Conservation (phyloP, 2,329 filamentous ascomycete species). For the Byssochlamys sp. region DNA sequence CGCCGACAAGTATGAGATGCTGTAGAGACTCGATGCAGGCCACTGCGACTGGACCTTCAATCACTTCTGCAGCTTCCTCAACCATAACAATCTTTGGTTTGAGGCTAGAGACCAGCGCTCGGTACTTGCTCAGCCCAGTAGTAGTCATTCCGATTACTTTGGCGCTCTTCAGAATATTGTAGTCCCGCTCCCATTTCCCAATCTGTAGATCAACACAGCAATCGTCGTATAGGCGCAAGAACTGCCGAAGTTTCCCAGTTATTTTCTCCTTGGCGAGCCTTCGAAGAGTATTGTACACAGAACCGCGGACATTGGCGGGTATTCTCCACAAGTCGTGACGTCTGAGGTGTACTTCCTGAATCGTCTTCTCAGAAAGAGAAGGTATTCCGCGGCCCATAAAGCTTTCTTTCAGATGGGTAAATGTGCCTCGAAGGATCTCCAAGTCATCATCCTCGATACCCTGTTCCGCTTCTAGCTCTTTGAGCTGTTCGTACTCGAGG, state of each 20-base stretch:
- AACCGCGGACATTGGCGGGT: constrained; percentile 45
- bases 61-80: constrained; percentile 70
- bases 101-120: constrained; percentile 57
- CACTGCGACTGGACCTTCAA: constrained; percentile 48
- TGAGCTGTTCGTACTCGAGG: constrained; percentile 51
- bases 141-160: constrained; percentile 62
- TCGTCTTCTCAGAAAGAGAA: constrained; percentile 22
- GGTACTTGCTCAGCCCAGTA: constrained; percentile 72
- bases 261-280: constrained; percentile 43
- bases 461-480: constrained; percentile 52
- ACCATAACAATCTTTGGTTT: constrained; percentile 61
- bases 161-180: constrained; percentile 50
- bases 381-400: constrained; percentile 19
- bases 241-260: constrained; percentile 37
- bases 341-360: constrained; percentile 23
- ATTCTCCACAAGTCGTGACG: constrained; percentile 54
- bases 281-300: constrained; percentile 59
- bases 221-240: constrained; percentile 43
- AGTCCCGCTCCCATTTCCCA: constrained; percentile 51
- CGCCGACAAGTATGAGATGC: constrained; percentile 62
- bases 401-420: constrained; percentile 34
- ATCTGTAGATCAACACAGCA: constrained; percentile 46
- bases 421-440: constrained; percentile 42
- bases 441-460: constrained; percentile 45
- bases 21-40: constrained; percentile 54